Evolutionary conservation across 495 filamentous ascomycete species (phyloP), one percentile per base, ranked within the genome.

Genomic region (Trichoderma virens): DNA sequence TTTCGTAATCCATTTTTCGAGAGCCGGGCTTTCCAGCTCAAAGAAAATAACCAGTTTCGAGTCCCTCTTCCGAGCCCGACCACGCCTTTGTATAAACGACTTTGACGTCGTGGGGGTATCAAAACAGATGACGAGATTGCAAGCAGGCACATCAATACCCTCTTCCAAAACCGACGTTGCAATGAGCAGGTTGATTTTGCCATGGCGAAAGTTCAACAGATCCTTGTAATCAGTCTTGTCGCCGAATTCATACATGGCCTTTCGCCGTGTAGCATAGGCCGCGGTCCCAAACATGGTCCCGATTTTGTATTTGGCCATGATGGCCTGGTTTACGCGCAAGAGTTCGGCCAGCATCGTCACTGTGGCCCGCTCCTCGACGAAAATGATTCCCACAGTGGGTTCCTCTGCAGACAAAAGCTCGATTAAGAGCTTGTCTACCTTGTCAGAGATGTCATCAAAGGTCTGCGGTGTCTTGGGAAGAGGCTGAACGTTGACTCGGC

Each of bases 111-210:
- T 72, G 4, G 91, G 91, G 43, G 80, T 75, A 65, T 96, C 85
- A 69, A 90, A 96, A 70, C 91, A 94, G n/a, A 97, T 79, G 14
- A 97, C 91, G 35, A 91, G 70, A 68, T 93, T 90, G 72, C 93
- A 97, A 7, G 87, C 86, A 9, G 88, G 87, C 2, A 97, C 82
- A 72, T 97, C 93, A 43, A 98, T 90, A 0, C 93, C 94, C 74
- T 98, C 94, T 73, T 98, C 93, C 0, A 96, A 76, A 0, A 93
- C 93, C 68, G 84, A 89, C 0, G 93, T 97, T 0, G 91, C 84
- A 7, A 98, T 75, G 11, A 98, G 79, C 1, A 98, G 78, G 68
- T 97, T 94, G 34, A 84, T 85, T 4, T 75, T 76, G 9, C 92
- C 91, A 2, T 70, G 68, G 20, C 85, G 83, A 66, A 98, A 93